Evolutionary conservation across 2,329 filamentous ascomycete genomes (phyloP).

Genomic region (Lecanicillium sp.): DNA sequence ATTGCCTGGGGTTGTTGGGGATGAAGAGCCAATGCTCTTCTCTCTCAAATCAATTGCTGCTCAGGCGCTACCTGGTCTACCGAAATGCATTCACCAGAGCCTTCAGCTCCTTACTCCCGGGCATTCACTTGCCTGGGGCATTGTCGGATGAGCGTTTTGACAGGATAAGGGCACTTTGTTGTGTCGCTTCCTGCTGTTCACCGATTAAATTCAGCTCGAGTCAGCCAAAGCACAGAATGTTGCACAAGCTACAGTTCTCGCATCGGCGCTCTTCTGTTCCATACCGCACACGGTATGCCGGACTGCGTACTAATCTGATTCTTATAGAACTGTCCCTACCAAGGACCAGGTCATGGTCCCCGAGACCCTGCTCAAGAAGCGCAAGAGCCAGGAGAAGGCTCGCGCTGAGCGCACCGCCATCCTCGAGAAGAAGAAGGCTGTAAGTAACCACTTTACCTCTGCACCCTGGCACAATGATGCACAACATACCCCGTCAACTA

Average conservation of each 20-base stretch:
- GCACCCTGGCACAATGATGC: slow-evolving; percentile 63
- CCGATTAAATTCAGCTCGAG: slow-evolving; percentile 77
- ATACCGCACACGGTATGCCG: slow-evolving; percentile 50
- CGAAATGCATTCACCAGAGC: slow-evolving; percentile 1
- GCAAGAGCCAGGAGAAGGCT: slow-evolving; percentile 99
- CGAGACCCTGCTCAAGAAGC: slow-evolving; percentile 99
- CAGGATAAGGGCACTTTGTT: not conserved
- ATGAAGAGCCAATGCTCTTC: slow-evolving; percentile 60
- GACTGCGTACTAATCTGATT: slow-evolving; percentile 74
- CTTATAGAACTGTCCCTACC: slow-evolving; percentile 76
- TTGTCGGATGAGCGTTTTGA: slow-evolving; percentile 64
- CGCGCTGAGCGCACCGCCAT: slow-evolving; percentile 79
- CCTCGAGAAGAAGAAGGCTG: slow-evolving; percentile 82
- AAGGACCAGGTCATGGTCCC: slow-evolving; percentile 94
- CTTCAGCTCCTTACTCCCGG: slow-evolving; percentile 28
- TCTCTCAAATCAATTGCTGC: slow-evolving; percentile 70
- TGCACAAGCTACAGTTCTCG: slow-evolving; percentile 89
- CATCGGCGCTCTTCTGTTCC: slow-evolving; percentile 66
- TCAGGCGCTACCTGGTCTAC: slow-evolving; percentile 10
- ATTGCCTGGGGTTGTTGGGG: slow-evolving; percentile 66
- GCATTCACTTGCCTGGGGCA: slow-evolving; percentile 45
- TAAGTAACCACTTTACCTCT: slow-evolving; percentile 42
- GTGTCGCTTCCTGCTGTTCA: slow-evolving; percentile 40
- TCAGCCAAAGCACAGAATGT: slow-evolving; percentile 86
- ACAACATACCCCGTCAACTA: slow-evolving; percentile 85